Evolutionary conservation across 2,329 filamentous ascomycete genomes (phyloP), one percentile per base, ranked within the genome.

Genomic region (Alternaria sp.): DNA sequence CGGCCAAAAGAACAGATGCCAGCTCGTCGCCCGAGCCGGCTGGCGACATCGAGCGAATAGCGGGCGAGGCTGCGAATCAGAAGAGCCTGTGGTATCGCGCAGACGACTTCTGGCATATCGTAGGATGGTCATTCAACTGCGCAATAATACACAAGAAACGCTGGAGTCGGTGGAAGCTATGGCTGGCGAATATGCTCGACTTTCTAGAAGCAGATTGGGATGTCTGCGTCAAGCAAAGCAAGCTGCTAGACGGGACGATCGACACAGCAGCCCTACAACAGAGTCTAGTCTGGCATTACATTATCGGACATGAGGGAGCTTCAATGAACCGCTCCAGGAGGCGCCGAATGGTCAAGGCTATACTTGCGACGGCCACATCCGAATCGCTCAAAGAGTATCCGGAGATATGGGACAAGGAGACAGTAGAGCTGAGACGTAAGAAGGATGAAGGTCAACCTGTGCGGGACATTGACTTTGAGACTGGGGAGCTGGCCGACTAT

Each of bases 41-140:
- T 22, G 75, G 79, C 20, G 81, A 80, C 16, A 81, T 84, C 41
- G 71, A 76, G 46, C 67, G 64, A 14, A 65, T 76, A 28, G 64
- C 59, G 1, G 84, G 86, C 3, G 82, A 82, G 0, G 85, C 81
- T 10, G 89, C 90, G 2, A 86, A 87, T 52, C 81, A 85, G 14
- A 84, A 88, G 44, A 90, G 90, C 30, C 65, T 97, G 2, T 97
- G 92, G 87, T 82, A 81, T 16, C 86, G 87, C n/a, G 92, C 90
- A 1, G 89, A 92, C 62, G 92, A 97, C 74, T 96, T 98, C 71
- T 99, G 95, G 93, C 86, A 89, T 43, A 87, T 92, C 0, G 85
- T 95, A 0, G 95, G 94, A 4, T 98, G 95, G 95, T 91, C 92
- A 0, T 93, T 98, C 77, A 95, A 94, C 74, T 98, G 94, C 80